Evolutionary conservation across 208 protist species (phyloP), one percentile per base, ranked within the genome.

Genomic region (Trypanosoma scelopori): DNA sequence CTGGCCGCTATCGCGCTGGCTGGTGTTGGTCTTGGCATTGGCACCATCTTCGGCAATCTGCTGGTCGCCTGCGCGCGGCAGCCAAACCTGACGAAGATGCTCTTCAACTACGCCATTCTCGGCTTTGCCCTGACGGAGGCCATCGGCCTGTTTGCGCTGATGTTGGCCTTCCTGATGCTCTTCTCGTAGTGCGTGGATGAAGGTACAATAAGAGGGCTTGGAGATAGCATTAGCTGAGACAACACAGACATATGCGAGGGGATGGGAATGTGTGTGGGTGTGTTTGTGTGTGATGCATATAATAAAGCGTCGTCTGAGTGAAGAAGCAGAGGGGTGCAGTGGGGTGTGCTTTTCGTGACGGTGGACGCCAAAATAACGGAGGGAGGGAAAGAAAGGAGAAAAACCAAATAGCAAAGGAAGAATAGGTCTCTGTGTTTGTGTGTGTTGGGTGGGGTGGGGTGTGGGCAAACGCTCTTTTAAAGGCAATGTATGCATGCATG

Each of bases 61-160:
- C 77, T 96, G 13, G 69, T 96, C 22, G 86, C 84, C 66, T 93
- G 86, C 76, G 87, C 91, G 32, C 91, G 87, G 47, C 87, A 96
- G 80, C 91, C 91, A 18, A 94, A 94, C 75, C 65, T 96, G 55
- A 89, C 86, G 60, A 91, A 91, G 78, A 91, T 92, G 88, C 79
- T 96, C 43, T 94, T 96, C 76, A 93, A 93, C 85, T 96, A 96
- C 77, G 87, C 87, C 66, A 93, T 96, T 92, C 86, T 96, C 11
- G 91, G 91, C 43, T 96, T 96, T 71, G 91, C 91, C 53, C 80
- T 96, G 71, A 94, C 91, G 50, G 91, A 96, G 78, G 91, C 91
- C 73, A 93, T 96, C 63, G 91, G 87, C 61, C 80, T 96, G 73
- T 96, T 96, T 68, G 85, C 87, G 1, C 85, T 94, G 69, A 93